A percentile compares a stretch with the other conserved stretches of the same genome.
Conservation (phyloP, 495 filamentous ascomycete genomes). For the Astrothelium subdiscretum region DNA sequence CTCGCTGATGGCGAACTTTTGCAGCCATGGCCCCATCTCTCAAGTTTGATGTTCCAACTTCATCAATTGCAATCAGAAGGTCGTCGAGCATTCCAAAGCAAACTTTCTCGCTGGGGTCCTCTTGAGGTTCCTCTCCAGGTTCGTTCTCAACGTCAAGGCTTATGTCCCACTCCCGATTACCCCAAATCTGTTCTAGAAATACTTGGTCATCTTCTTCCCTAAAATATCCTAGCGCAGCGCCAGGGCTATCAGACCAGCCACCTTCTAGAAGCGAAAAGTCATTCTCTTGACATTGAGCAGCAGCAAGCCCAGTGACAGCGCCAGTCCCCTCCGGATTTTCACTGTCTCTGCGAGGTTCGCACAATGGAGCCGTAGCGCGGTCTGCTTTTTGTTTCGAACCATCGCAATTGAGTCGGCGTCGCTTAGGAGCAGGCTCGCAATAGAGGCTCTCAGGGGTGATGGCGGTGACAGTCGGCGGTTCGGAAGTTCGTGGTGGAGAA, state of each 20-base stretch:
- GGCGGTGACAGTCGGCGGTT: too few relatives aligned
- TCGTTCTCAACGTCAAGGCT: not conserved
- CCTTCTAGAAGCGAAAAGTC: not conserved
- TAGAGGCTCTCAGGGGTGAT: too few relatives aligned
- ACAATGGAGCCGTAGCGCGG: not conserved
- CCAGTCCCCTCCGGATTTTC: not conserved
- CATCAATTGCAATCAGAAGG: not conserved
- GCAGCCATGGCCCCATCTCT: not conserved
- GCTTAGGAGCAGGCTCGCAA: not conserved
- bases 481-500: too few relatives aligned
- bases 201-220: not conserved
- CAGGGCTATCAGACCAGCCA: not conserved
- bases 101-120: not conserved
- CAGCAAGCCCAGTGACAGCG: not conserved
- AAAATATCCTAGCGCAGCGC: not conserved
- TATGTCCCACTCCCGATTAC: not conserved
- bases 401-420: not conserved
- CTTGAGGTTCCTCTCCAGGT: not conserved
- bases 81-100: conserved; percentile 1
- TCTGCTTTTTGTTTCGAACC: not conserved
- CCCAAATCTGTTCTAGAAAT: not conserved
- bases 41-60: not conserved
- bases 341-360: not conserved
- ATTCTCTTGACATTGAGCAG: not conserved
- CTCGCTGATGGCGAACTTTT: not conserved